Evolutionary conservation across 2,329 filamentous ascomycete genomes (phyloP), one percentile per base, ranked within the genome.

Genomic region (Chaetomiaceae sp.): DNA sequence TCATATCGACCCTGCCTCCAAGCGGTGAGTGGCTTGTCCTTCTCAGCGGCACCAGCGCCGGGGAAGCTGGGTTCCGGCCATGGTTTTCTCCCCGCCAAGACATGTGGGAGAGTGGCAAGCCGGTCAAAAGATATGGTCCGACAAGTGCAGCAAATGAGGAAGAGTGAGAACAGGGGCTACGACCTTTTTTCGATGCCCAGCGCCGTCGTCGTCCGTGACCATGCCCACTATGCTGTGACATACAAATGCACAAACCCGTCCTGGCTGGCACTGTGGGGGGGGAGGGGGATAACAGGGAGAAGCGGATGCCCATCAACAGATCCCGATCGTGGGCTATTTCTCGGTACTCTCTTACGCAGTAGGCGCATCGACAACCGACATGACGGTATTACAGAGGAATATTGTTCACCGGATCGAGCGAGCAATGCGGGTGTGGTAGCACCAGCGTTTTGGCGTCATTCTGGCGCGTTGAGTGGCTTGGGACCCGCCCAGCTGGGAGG

Each of bases 1-100:
- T n/a, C 43, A 29, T 32, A 9, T 44, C 23, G 40, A 36, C 32
- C 42, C 14, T 42, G 36, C 27, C 48, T 16, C 33, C 37, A 18
- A 46, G 55, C 51, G 51, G 51, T 57, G 51, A 48, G 47, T 51
- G 51, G 44, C 38, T 10, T 34, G 38, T n/a, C 34, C 21, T 27
- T 32, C 29, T 37, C n/a, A 27, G 43, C 40, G 23, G 42, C 47
- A 36, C 36, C 13, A 37, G 9, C 11, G 18, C 16, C 33, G 27
- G 40, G 34, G 36, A 37, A 20, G 50, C 27, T 42, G 16, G 36
- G 14, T 29, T n/a, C 46, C 40, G 37, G 18, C 48, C 30, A 37
- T 43, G 36, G 50, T 32, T 36, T 36, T n/a, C n/a, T n/a, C n/a
- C n/a, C 23, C 38, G 49, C 49, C 49, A 46, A 51, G 48, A 33